Evolutionary conservation across 2,329 filamentous ascomycete genomes (phyloP), one percentile per base, ranked within the genome.

Genomic region (Fusarium redolens): DNA sequence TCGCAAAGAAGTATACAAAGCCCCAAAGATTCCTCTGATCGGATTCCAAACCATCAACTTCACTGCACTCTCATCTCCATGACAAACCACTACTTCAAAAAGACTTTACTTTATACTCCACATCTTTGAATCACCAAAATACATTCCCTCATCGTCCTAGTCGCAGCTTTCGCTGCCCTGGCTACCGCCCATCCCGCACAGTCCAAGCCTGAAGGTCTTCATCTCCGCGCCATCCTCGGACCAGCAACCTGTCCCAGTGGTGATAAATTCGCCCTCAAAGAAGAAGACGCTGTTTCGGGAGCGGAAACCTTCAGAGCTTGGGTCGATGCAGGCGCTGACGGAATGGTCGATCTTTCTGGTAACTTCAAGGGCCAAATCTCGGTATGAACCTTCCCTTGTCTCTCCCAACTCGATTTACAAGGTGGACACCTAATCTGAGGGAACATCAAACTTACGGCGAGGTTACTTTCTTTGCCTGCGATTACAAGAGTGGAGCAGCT

Each of bases 401-500:
- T 25, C 25, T 25, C 25, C 25, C 25, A 25, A 25, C 25, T 25
- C 25, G 25, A 25, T 25, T 25, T 2, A 25, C 25, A 25, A 25
- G 25, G 25, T 25, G 25, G 25, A 28, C 20, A 28, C 10, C 56
- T 60, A 41, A 60, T 37, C 17, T 22, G 13, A 43, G 14, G 4
- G 20, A 35, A 20, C 31, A 60, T 37, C 11, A 50, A 60, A 43
- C n/a, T 13, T 10, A 40, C 44, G 20, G 33, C 4, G 45, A 28
- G 11, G 18, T 60, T 15, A 60, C 56, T 7, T 60, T 60, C 22
- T 60, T 60, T 18, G 45, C 56, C 22, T 60, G 56, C 38, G 56
- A 60, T 25, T 50, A 41, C 37, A 60, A 60, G 56, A 50, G 45
- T 20, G 35, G 37, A 38, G 14, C 18, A 15, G 28, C 30, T 14